Percentiles rank a stretch among this genome's conserved stretches.
Evolutionary conservation across 2,329 filamentous ascomycete genomes (phyloP).

Genomic region (Alternaria sp.): DNA sequence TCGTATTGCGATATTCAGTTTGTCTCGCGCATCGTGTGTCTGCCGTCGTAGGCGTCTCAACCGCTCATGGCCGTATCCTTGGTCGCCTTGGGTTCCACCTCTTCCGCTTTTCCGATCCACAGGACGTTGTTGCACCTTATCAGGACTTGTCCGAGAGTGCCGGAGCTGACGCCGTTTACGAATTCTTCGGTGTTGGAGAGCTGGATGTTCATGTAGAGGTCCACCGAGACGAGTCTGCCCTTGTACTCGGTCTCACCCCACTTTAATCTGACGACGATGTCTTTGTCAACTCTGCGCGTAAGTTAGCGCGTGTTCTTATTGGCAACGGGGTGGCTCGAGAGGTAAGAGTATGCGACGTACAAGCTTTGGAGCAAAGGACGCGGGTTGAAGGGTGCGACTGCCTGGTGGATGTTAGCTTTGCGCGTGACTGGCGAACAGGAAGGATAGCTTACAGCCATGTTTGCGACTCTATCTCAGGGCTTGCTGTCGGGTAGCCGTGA

Average conservation of each 20-base stretch:
- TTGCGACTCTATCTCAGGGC: conserved; percentile 21
- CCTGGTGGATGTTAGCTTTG: conserved; percentile 28
- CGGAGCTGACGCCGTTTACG: conserved; percentile 84
- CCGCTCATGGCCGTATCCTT: conserved; percentile 51
- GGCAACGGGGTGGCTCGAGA: neutral
- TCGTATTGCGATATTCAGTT: neutral
- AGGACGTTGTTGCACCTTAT: conserved; percentile 99
- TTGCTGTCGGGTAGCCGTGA: neutral
- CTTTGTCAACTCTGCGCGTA: conserved; percentile 75
- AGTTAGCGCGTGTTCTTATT: conserved; percentile 11
- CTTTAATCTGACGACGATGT: conserved; percentile 91
- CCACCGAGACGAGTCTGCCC: conserved; percentile 87
- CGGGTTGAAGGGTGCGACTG: conserved; percentile 88
- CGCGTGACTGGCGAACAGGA: neutral
- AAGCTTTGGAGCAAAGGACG: conserved; percentile 94
- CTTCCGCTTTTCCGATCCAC: conserved; percentile 73
- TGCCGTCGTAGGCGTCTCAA: conserved; percentile 27
- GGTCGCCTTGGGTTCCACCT: conserved; percentile 49
- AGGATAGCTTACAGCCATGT: conserved; percentile 46
- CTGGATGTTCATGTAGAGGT: conserved; percentile 99
- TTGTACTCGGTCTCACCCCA: conserved; percentile 99
- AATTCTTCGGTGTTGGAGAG: conserved; percentile 90
- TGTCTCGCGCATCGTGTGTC: conserved; percentile 1
- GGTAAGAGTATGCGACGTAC: conserved; percentile 58
- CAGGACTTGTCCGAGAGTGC: conserved; percentile 85